Evolutionary conservation across 179 eudicot genomes (phyloP), one percentile per base, ranked within the genome.

Genomic region (Actinidia polygama): DNA sequence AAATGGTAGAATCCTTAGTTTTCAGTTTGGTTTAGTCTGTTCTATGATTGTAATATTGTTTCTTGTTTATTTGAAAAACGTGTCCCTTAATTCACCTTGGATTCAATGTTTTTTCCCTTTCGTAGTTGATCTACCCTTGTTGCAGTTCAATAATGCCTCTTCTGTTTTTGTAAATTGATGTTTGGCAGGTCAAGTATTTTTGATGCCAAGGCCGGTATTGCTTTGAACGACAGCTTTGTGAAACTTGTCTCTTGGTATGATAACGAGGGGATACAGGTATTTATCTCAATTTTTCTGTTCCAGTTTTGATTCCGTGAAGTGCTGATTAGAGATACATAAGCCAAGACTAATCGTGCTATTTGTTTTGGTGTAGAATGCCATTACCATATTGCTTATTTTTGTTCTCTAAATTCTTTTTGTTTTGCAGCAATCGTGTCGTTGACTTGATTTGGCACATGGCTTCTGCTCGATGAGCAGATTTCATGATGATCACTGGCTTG

Each of bases 181-280:
- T 62, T 76, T 62, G 46, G 77, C 86, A 89, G 92, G 87, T 90
- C 92, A 70, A 90, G 92, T 87, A 88, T 90, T 59, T 90, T 88
- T 80, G 91, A 88, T 64, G 91, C 92, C 30, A 87, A 90, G 88
- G 92, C 92, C 80, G 92, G 92, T 19, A 90, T 90, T 79, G 89
- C 92, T 73, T 85, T 90, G 85, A 90, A 79, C 64, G 85, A 78
- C 51, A 90, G 79, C 84, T 90, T 90, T 79, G 90, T 87, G 81
- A 90, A 90, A 85, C 84, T 88, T 62, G 91, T 90, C 84, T 88
- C 92, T 24, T 90, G 92, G 92, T 90, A 90, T 46, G 92, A 90
- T 81, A 89, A 89, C 6, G 91, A 90, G 90, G 91, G 91, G 91
- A 49, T 90, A 90, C 91, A 90, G 90, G 92, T 88, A 50, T 11